A percentile compares a stretch with the other conserved stretches of the same genome.
phyloP scores from a whole-genome alignment of 2,329 filamentous ascomycete genomes.

The Arthrobotrys megalospora region DNA sequence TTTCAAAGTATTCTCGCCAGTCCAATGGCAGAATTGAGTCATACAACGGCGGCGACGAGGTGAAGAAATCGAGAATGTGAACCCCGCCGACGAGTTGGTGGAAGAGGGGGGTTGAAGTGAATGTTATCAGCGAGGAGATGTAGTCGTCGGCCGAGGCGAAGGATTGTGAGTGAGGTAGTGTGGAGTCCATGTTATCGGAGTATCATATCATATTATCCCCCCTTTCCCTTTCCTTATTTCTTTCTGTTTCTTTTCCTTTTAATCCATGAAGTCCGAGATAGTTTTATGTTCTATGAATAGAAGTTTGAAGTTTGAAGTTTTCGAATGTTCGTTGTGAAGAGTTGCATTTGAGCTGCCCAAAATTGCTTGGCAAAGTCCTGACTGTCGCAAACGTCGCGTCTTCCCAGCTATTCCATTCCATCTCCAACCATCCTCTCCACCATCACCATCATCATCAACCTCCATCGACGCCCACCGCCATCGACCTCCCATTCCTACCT shows the following conservation, averaged over 20 bases:
- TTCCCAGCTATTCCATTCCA: conserved; percentile 40
- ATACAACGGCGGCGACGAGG: conserved; percentile 82
- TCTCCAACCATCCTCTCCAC: conserved; percentile 16
- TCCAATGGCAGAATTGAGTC: conserved; percentile 80
- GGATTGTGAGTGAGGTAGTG: conserved; percentile 21
- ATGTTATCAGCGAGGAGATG: conserved; percentile 81
- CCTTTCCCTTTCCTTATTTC: neutral
- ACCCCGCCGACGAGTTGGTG: conserved; percentile 95
- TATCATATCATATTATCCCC: neutral
- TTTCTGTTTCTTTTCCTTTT: conserved; percentile 6
- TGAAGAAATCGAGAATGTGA: conserved; percentile 97
- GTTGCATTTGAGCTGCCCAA: conserved; percentile 17
- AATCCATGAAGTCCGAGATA: neutral
- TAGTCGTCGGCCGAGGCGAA: conserved; percentile 83
- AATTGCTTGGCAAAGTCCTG: neutral
- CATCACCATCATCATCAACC: conserved; percentile 15
- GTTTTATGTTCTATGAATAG: neutral
- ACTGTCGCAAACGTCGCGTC: conserved; percentile 58
- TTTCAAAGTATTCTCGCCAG: conserved; percentile 85
- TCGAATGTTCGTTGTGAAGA: neutral
- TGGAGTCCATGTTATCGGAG: conserved; percentile 42
- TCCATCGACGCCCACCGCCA: neutral
- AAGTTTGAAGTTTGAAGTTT: conserved; percentile 15
- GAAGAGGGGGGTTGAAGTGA: conserved; percentile 81
- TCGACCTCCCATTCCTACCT: neutral